Evolutionary conservation across 2,329 filamentous ascomycete species (phyloP), one percentile per base, ranked within the genome.

Genomic region (Scedosporium minutisporum): DNA sequence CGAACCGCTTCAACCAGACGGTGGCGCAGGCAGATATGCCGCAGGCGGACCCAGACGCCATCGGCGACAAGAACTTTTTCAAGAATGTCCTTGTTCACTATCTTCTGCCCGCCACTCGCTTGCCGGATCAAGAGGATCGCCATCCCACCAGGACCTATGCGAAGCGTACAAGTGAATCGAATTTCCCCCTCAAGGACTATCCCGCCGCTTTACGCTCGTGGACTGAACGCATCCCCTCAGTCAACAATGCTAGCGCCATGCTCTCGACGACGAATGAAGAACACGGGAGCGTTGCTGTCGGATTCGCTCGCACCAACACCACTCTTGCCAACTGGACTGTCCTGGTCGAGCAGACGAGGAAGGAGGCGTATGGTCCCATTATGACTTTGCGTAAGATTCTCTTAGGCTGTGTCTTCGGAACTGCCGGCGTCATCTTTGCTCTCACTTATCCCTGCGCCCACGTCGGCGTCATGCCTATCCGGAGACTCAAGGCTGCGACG

Each of bases 371-470:
- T 75, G 78, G 80, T 6, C 89, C 92, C 0, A 92, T 96, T 63
- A 75, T 79, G 29, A 86, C 85, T 21, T 78, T 96, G n/a, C 85
- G 90, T 21, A 87, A 88, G 58, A 90, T 96, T 60, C 82, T 97
- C 1, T 75, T 96, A 2, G 90, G 86, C 4, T 96, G 91, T 65
- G 89, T 96, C 0, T 96, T 96, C 71, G 90, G 89, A 1, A 93
- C 91, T 0, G 82, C 87, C 12, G 92, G 88, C 0, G 79, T 88
- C 4, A 83, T 96, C 60, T 71, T 92, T 3, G 65, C 96, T 7
- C 72, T 96, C 1, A 81, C 91, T 2, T 82, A 93, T 44, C 91
- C 92, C 0, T 85, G 92, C 44, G 91, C 92, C 1, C 92, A 96
- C 71, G 84, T 89, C 64, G 89, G 89, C 58, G 91, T 95, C 57